These are phyloP conservation scores for Cutaneotrichosporon cavernicola DNA, from an alignment of 1,284 basidiomycete species.

Conservation along the genomic window DNA sequence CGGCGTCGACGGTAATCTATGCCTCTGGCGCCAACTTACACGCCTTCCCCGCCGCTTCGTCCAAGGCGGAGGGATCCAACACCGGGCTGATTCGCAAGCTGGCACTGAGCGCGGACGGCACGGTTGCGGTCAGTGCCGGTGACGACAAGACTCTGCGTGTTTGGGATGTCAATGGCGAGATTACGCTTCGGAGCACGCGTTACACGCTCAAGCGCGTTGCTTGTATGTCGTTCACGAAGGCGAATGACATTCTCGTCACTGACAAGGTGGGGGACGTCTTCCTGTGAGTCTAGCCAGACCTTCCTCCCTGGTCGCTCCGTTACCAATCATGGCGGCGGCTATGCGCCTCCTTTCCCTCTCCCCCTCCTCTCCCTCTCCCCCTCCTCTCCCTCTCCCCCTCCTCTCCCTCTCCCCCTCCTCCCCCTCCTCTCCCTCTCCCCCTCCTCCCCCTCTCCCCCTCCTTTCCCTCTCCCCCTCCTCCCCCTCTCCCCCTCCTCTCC, in stretches of 20 bases:
- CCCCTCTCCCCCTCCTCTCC: too few species aligned
- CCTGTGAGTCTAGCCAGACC: conserved; percentile 26
- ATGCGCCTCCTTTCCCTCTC: neutral
- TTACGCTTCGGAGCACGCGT: conserved; percentile 15
- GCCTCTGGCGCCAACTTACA: conserved; percentile 21
- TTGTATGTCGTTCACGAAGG: conserved; percentile 29
- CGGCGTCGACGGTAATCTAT: conserved; percentile 12
- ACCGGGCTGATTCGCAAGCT: conserved; percentile 61
- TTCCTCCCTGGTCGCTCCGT: too few species aligned
- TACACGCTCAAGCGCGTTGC: conserved; percentile 33
- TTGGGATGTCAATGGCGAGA: conserved; percentile 58
- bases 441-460: too few species aligned
- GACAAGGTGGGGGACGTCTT: conserved; percentile 52
- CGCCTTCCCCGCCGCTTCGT: conserved; percentile 16
- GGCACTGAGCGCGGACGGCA: conserved; percentile 58
- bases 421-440: too few species aligned
- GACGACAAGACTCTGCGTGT: conserved; percentile 79
- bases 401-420: too few species aligned
- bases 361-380: too few species aligned
- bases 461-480: too few species aligned
- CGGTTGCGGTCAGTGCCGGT: conserved; percentile 63
- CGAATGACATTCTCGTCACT: conserved; percentile 37
- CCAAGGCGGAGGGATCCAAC: conserved; percentile 18
- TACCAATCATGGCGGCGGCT: neutral
- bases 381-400: too few species aligned